Conservation (phyloP, 179 eudicot genomes). For the Kewa caespitosa region DNA sequence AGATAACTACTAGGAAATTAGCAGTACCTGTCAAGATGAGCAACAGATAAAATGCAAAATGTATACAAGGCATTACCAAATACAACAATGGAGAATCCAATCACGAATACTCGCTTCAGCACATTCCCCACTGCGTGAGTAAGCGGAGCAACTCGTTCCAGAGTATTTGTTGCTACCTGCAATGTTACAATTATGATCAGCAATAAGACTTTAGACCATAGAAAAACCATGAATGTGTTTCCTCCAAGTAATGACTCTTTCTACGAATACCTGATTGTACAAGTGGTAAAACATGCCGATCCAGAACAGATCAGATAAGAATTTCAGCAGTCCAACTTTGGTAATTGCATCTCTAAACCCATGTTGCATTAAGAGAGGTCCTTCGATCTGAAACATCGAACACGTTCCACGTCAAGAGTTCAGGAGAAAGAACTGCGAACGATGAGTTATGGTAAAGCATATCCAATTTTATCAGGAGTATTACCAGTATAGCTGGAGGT, state of each 20-base stretch:
- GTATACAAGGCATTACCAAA: constrained; percentile 18
- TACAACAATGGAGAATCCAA: constrained; percentile 30
- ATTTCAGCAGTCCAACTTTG: constrained; percentile 25
- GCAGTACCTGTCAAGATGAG: background rate
- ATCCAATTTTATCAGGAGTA: background rate
- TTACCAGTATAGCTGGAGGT: constrained; percentile 28
- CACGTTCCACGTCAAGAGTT: background rate
- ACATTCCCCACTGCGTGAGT: constrained; percentile 30
- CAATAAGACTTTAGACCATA: background rate
- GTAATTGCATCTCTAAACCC: constrained; percentile 29
- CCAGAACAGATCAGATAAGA: constrained; percentile 32
- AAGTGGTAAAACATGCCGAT: constrained; percentile 30
- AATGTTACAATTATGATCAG: background rate
- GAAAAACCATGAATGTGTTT: background rate
- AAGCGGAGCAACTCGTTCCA: constrained; percentile 31
- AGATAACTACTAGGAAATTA: background rate
- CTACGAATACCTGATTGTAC: constrained; percentile 25
- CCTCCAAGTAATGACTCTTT: background rate
- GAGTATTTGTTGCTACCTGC: constrained; percentile 31
- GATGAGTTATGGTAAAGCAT: background rate
- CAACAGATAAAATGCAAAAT: background rate
- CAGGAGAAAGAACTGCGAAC: background rate
- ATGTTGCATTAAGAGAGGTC: constrained; percentile 29
- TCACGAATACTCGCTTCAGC: constrained; percentile 27
- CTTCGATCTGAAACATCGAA: constrained; percentile 20